Base-by-base conservation (phyloP, 805 yeast species). In the Schizosaccharomyces cryophilus region DNA sequence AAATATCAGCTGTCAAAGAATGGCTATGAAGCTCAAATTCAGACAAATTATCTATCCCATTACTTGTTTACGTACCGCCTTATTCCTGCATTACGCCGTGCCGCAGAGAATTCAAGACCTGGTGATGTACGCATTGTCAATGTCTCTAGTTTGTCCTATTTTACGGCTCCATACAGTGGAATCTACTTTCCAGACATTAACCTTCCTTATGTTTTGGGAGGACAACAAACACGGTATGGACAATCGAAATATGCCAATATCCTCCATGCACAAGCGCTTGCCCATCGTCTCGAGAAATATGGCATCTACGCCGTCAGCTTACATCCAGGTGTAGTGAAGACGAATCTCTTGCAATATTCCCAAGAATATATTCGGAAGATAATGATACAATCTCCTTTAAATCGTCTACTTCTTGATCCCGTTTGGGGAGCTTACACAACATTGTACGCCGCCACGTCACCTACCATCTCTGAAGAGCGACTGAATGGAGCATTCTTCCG, bases 1-100 rank as follows among this genome's bases (percentile, higher is more conserved):
- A 90, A 94, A 0, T 81, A 73, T 68, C 73, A 77, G 24, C 65
- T 74, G 40, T 84, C 95, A 0, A 75, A 73, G 42, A 87, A 84
- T 66, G 80, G 80, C 3, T 85, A 84, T 68, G 95, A 87, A 69
- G 75, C 84, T 17, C 95, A 86, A 67, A 72, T 85, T 62, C 95
- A 85, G 67, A 82, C 88, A 1, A 85, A 85, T 68, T 87, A 82
- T 68, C 72, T 87, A 13, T 78, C 93, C 0, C 94, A 85, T 61
- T 85, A 85, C 64, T 71, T 87, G 21, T 73, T 87, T 45, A 81
- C 90, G 0, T 78, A 82, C 17, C 63, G 51, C 30, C 63, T 64
- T 24, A 11, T 64, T 3, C 64, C 63, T 21, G 6, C 59, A n/a
- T 63, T 64, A 21, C 47, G 30, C 6, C 60, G 42, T 30, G 56